Conservation (phyloP, 306 rosid species). For the Fragaria ananassa region DNA sequence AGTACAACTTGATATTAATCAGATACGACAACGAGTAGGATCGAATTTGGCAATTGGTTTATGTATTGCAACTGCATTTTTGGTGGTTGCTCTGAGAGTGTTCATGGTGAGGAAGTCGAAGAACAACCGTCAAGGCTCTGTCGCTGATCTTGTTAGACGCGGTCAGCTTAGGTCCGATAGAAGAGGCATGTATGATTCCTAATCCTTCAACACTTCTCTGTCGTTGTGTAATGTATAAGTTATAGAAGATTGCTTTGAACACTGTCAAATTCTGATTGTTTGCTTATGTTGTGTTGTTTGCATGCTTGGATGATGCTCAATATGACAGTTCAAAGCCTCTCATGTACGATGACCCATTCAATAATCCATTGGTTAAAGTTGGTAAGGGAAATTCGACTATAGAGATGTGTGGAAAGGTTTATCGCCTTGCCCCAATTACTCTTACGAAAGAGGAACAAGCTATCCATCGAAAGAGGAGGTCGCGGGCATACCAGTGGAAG, state of each 20-base stretch:
- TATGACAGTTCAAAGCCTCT: conserved; percentile 71
- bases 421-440: conserved; percentile 90
- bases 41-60: conserved; percentile 55
- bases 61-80: conserved; percentile 49
- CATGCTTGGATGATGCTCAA: background rate
- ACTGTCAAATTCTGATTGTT: background rate
- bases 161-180: conserved; percentile 96
- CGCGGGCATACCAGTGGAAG: conserved; percentile 95
- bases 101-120: conserved; percentile 41
- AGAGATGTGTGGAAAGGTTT: conserved; percentile 90
- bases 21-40: conserved; percentile 44
- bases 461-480: conserved; percentile 82
- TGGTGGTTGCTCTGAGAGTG: conserved; percentile 40
- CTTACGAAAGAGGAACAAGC: conserved; percentile 79
- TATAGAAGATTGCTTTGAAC: background rate
- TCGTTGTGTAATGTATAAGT: background rate
- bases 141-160: conserved; percentile 89
- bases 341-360: conserved; percentile 88
- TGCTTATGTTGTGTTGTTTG: background rate
- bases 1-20: background rate
- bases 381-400: conserved; percentile 69
- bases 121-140: conserved; percentile 66
- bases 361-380: conserved; percentile 84
- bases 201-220: background rate
- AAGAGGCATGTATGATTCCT: conserved; percentile 95